A percentile compares a stretch with the other conserved stretches of the same genome.
phyloP scores from a whole-genome alignment of 1,284 basidiomycete species.

The Exobasidium cylindrosporum region DNA sequence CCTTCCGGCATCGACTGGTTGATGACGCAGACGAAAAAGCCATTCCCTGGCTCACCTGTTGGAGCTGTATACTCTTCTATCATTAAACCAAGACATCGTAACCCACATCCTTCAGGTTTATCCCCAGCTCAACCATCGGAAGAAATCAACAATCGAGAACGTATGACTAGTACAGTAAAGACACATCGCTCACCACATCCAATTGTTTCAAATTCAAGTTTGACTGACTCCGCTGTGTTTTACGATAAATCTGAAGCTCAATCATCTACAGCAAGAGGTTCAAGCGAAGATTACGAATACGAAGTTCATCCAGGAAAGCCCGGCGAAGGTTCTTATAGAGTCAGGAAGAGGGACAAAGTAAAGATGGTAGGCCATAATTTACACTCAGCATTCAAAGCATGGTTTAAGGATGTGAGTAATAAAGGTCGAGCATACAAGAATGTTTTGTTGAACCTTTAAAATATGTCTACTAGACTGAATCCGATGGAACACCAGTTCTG shows the following conservation, averaged over 20 bases:
- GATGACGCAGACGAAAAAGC: not conserved
- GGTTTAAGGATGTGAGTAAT: conserved; percentile 38
- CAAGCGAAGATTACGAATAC: not conserved
- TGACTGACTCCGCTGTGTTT: not conserved
- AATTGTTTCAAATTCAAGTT: not conserved
- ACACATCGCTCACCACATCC: not conserved
- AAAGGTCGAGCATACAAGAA: not conserved
- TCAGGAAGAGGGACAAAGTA: conserved; percentile 24
- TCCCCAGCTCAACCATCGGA: not conserved
- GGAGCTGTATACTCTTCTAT: not conserved
- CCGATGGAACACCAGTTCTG: conserved; percentile 43
- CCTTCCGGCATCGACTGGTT: too few species aligned
- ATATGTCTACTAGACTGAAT: conserved; percentile 31
- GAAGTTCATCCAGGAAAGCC: not conserved
- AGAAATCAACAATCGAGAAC: not conserved
- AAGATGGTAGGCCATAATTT: conserved; percentile 46
- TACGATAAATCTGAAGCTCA: not conserved
- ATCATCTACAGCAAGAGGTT: not conserved
- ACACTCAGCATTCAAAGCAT: conserved; percentile 42
- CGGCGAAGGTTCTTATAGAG: not conserved
- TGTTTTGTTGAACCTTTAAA: not conserved
- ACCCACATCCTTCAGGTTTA: not conserved
- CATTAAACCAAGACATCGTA: not conserved
- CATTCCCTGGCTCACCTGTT: not conserved
- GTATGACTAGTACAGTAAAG: not conserved